Conservation (phyloP, 2,329 filamentous ascomycete species). For the Alternaria gaisen region DNA sequence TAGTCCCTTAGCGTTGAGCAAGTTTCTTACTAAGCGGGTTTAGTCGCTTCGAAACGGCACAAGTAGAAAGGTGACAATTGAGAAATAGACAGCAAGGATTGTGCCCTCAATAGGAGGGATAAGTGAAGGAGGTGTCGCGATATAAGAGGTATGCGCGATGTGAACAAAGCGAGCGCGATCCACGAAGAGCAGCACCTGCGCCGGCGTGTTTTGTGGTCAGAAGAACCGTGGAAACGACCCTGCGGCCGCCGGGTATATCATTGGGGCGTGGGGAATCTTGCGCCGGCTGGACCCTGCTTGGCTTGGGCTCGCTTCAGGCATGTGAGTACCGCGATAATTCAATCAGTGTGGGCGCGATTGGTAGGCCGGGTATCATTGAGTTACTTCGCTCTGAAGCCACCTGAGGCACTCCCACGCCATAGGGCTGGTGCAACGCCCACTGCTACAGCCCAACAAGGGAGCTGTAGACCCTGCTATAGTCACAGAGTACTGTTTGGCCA, state of each 20-base stretch:
- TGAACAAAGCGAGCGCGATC: neutral
- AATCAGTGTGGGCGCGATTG: neutral
- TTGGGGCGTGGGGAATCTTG: constrained; percentile 21
- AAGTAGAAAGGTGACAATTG: constrained; percentile 4
- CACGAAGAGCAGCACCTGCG: constrained; percentile 9
- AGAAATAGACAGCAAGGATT: neutral
- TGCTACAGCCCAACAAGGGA: constrained; percentile 14
- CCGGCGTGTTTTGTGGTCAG: constrained; percentile 5
- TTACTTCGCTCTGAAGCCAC: neutral
- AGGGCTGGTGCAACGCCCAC: constrained; percentile 8
- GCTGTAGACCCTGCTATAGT: constrained; percentile 9
- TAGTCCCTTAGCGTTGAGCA: constrained; percentile 32
- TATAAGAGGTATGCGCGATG: neutral
- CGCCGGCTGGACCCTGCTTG: constrained; percentile 14
- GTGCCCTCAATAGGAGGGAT: neutral
- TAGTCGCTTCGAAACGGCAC: constrained; percentile 18
- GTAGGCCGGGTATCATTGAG: neutral
- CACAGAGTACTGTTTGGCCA: neutral
- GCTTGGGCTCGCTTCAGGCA: constrained; percentile 13
- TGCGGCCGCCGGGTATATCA: constrained; percentile 15
- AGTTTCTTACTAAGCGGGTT: constrained; percentile 30
- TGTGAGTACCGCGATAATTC: constrained; percentile 17
- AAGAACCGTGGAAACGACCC: constrained; percentile 22
- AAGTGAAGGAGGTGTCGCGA: neutral
- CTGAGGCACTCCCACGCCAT: neutral